phyloP scores from a whole-genome alignment of 345 rosid genomes.

The Citrus inodora region DNA sequence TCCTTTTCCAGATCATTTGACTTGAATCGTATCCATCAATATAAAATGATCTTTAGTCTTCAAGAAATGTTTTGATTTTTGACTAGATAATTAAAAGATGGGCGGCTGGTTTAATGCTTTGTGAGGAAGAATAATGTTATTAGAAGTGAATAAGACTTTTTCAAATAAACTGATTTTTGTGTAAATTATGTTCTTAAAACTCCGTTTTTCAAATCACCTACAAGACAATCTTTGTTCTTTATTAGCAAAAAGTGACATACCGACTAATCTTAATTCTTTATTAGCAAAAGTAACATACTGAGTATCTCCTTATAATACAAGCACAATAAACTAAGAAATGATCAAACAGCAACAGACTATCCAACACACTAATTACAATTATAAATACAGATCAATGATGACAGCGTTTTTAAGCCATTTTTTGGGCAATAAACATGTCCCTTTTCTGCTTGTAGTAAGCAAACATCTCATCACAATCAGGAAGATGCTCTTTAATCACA shows the following conservation, averaged over 20 bases:
- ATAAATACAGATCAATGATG: not conserved
- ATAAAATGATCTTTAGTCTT: not conserved
- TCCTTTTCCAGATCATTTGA: not conserved
- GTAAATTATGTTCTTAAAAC: not conserved
- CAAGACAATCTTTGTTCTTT: not conserved
- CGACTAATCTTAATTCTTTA: not conserved
- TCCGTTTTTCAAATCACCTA: not conserved
- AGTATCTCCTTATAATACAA: not conserved
- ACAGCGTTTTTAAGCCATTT: not conserved
- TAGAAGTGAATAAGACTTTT: not conserved
- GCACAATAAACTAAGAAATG: not conserved
- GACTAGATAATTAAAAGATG: not conserved
- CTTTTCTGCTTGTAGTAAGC: not conserved
- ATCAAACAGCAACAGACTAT: not conserved
- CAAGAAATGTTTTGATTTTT: not conserved
- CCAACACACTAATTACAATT: too few species aligned
- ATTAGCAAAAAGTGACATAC: not conserved
- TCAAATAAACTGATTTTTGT: not conserved
- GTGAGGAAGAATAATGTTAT: not conserved
- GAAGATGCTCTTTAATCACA: not conserved
- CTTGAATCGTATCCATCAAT: not conserved
- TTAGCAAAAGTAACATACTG: not conserved
- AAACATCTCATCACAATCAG: not conserved
- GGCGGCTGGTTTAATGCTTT: not conserved
- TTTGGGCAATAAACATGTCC: not conserved